Base-by-base conservation (phyloP, 805 yeast genomes). In the Yamadazyma sp. region DNA sequence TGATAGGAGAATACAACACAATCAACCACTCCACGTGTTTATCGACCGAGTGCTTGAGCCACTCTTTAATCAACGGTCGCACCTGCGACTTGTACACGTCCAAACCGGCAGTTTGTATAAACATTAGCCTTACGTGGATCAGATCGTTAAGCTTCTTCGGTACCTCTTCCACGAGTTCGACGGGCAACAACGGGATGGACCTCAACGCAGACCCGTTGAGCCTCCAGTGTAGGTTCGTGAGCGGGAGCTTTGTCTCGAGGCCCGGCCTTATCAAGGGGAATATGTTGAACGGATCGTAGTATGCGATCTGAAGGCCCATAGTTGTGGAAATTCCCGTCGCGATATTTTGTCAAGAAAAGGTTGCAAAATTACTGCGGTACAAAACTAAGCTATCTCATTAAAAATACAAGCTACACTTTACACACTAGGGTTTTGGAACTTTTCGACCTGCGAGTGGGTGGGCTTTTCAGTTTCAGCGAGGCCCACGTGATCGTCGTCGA, bases 31-130 rank as follows among this genome's bases (percentile, higher is more conserved):
- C 81, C 7, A 82, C 74, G 9, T 36, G 15, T 46, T 70, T 52
- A 26, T 60, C 47, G 3, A 62, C 64, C 28, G 60, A 46, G 27
- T 67, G 52, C 30, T 72, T 67, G 17, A 85, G 64, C 98, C 99
- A 93, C 47, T 84, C 93, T 32, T 71, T 73, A 15, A 90, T 77
- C 47, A 88, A 64, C 1, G 95, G 95, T 26, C 99, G 73, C 1
- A 84, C 88, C 50, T 82, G 85, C 0, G 83, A 59, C 42, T 95
- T 69, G 57, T 91, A 91, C 1, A 77, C 77, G 11, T 91, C 98
- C 13, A 83, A 57, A 29, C 75, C 77, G 4, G 77, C 79, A 42
- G 82, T 76, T 38, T 73, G 73, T 6, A 91, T 70, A 39, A 90
- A 75, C 67, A 91, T 80, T 14, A 89, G 53, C 46, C 82, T 73